Percentiles rank a stretch among this genome's conserved stretches.
Conservation (phyloP, 345 rosid genomes). For the Hypericum androsaemum region DNA sequence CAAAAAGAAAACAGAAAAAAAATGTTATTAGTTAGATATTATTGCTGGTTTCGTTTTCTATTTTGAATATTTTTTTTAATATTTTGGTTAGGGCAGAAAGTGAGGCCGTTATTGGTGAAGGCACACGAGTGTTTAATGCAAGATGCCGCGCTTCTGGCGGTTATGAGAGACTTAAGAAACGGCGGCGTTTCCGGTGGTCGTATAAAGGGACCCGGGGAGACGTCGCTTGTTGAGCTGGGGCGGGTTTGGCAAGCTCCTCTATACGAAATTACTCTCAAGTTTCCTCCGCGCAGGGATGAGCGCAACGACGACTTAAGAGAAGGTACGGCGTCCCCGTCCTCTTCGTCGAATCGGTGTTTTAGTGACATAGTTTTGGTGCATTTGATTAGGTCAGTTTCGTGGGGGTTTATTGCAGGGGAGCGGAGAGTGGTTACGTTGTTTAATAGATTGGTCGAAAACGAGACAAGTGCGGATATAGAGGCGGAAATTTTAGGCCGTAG, state of each 20-base stretch:
- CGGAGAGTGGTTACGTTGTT: slow-evolving; percentile 43
- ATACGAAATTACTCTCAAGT: slow-evolving; percentile 48
- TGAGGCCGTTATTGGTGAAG: slow-evolving; percentile 35
- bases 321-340: not conserved
- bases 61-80: not conserved
- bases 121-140: slow-evolving; percentile 37
- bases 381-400: slow-evolving; percentile 12
- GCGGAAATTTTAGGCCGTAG: slow-evolving; percentile 44
- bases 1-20: not conserved
- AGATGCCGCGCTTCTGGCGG: slow-evolving; percentile 35
- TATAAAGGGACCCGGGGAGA: slow-evolving; percentile 3
- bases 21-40: not conserved
- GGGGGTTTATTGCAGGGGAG: slow-evolving; percentile 12
- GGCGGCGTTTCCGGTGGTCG: slow-evolving; percentile 14
- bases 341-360: no score
- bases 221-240: slow-evolving; percentile 56
- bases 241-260: slow-evolving; percentile 73
- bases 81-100: slow-evolving; percentile 28
- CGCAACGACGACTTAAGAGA: slow-evolving; percentile 23
- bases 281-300: slow-evolving; percentile 10
- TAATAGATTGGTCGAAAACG: slow-evolving; percentile 45
- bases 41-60: not conserved
- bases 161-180: slow-evolving; percentile 31
- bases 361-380: not conserved
- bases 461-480: slow-evolving; percentile 43